Evolutionary conservation across 2,329 filamentous ascomycete species (phyloP).

Genomic region (Fusarium kyushuense): DNA sequence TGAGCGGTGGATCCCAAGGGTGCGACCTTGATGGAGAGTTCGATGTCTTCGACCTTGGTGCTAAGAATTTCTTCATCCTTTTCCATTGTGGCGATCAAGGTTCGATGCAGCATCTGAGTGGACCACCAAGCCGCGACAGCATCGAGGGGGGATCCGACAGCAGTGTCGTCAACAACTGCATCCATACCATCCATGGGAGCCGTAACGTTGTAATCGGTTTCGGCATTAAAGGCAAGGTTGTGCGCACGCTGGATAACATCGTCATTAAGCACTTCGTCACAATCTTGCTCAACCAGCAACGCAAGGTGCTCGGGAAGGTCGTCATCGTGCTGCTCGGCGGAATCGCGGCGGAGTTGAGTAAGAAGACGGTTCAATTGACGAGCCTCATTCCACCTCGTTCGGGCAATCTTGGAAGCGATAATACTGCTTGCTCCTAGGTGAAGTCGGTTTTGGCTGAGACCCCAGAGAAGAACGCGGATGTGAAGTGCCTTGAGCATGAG

Average conservation of each 20-base stretch:
- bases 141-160: slow-evolving; percentile 88
- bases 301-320: slow-evolving; percentile 80
- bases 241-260: slow-evolving; percentile 85
- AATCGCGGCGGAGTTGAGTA: slow-evolving; percentile 56
- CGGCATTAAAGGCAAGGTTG: slow-evolving; percentile 88
- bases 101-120: slow-evolving; percentile 76
- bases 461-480: slow-evolving; percentile 89
- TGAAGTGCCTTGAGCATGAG: slow-evolving; percentile 95
- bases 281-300: slow-evolving; percentile 80
- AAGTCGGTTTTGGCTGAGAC: slow-evolving; percentile 73
- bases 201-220: slow-evolving; percentile 74
- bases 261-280: slow-evolving; percentile 83
- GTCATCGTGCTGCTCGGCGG: slow-evolving; percentile 64
- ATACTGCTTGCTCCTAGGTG: slow-evolving; percentile 74
- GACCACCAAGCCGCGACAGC: slow-evolving; percentile 94
- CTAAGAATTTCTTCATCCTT: slow-evolving; percentile 55
- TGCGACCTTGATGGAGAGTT: slow-evolving; percentile 77
- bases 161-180: slow-evolving; percentile 84
- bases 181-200: slow-evolving; percentile 80
- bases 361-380: slow-evolving; percentile 70
- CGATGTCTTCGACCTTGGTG: slow-evolving; percentile 62
- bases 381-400: slow-evolving; percentile 84
- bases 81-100: slow-evolving; percentile 73
- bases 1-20: slow-evolving; percentile 82
- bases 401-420: slow-evolving; percentile 78